Base-by-base conservation (phyloP, 176 grass and related monocot species). In the Lolium perenne region DNA sequence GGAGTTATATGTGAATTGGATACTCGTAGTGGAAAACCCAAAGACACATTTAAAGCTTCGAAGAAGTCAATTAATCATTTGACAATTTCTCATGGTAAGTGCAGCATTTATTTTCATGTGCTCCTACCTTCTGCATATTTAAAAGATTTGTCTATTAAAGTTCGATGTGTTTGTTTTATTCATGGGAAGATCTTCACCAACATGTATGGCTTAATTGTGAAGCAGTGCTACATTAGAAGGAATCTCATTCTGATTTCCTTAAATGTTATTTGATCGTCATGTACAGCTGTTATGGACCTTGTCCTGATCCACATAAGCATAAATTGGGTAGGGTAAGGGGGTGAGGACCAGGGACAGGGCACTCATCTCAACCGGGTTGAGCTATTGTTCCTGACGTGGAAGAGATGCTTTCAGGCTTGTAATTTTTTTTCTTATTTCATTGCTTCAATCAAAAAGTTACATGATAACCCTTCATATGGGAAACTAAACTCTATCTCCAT, bases 71-170 rank as follows among this genome's bases (percentile, higher is more conserved):
- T 88, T 41, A 92, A 74, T 75, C 86, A 35, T 73, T 70, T 92
- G 45, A 78, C 82, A 22, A 66, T 92, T 81, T 92, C 90, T 62
- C 74, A 78, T 64, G 86, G 90, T 88, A 78, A 88, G 82, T 80
- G 58, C 68, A 81, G 23, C 71, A 22, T 81, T 64, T 49, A 74
- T 47, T 13, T 78, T 54, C 21, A 79, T 55, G 4, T 57, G 35
- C 26, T 57, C 32, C 74, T 80, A 71, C 20, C 32, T 67, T 18
- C 29, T 48, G 26, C 21, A 74, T 80, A 25, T 56, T 81, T 71
- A 71, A 63, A 43, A 60, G 38, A 50, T 14, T 6, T 10, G 7
- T 48, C 13, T 83, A 17, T 61, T 59, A 72, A 72, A 71, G 50
- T 61, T 61, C 55, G 23, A 18, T 3, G 8, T 62, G 41, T 38